A percentile compares a stretch with the other conserved stretches of the same genome.
Evolutionary conservation across 805 yeast species (phyloP).

Genomic region (Diddensiella santjacobensis): DNA sequence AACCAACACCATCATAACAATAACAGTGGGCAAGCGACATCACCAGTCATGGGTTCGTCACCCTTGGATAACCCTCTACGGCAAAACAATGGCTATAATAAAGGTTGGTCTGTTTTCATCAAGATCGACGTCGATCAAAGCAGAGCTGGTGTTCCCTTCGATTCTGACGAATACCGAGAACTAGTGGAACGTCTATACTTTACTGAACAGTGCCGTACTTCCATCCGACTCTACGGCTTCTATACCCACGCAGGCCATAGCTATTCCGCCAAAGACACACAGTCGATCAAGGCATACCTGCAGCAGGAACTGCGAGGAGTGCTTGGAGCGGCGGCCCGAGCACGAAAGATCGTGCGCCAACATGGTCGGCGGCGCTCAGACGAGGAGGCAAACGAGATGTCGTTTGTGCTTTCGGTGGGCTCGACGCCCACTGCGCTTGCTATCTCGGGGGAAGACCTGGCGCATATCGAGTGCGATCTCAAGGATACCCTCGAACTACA

Average conservation of each 20-base stretch:
- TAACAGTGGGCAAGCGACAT: neutral
- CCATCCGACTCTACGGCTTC: constrained; percentile 50
- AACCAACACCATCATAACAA: neutral
- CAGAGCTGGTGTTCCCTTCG: constrained; percentile 53
- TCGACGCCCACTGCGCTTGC: constrained; percentile 78
- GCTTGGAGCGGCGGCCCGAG: constrained; percentile 46
- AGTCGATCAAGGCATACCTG: constrained; percentile 45
- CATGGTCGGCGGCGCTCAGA: neutral
- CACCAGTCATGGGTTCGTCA: neutral
- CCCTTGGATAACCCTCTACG: too few species aligned
- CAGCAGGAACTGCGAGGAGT: constrained; percentile 54
- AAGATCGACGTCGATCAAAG: constrained; percentile 67
- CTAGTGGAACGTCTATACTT: constrained; percentile 34
- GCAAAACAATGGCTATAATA: neutral
- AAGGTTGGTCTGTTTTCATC: constrained; percentile 56
- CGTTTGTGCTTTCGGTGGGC: constrained; percentile 60
- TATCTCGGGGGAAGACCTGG: constrained; percentile 30
- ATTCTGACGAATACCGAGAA: constrained; percentile 34
- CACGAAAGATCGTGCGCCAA: constrained; percentile 14
- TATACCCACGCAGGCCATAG: constrained; percentile 79
- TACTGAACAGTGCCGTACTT: neutral
- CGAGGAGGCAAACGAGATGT: constrained; percentile 38
- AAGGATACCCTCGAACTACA: constrained; percentile 63
- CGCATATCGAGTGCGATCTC: constrained; percentile 24
- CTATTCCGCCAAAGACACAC: constrained; percentile 44